Evolutionary conservation across 768 basidiomycete genomes (phyloP).

Genomic region (Lepiota brunneoincarnata): DNA sequence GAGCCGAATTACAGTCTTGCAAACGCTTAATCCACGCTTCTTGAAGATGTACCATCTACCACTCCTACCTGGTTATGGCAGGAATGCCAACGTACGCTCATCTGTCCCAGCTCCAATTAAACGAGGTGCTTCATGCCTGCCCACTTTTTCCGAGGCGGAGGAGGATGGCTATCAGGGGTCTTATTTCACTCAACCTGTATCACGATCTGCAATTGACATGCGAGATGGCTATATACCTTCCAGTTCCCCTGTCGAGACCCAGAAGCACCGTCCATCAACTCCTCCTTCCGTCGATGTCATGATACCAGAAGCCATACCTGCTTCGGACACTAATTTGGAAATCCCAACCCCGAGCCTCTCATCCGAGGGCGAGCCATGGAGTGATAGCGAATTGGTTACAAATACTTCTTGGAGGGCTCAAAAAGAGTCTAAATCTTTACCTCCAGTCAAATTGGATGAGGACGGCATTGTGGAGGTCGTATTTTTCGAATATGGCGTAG

Average conservation of each 20-base stretch:
- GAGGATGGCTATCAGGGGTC: slow-evolving; percentile 87
- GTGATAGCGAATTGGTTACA: background rate
- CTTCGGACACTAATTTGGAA: background rate
- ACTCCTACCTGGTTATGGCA: slow-evolving; percentile 87
- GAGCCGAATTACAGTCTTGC: slow-evolving; percentile 1
- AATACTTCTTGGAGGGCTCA: background rate
- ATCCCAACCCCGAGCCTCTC: background rate
- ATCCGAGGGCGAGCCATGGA: slow-evolving; percentile 5
- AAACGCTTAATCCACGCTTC: slow-evolving; percentile 7
- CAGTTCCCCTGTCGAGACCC: slow-evolving; percentile 38
- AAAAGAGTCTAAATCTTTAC: background rate
- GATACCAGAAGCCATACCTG: background rate
- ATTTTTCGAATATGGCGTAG: slow-evolving; percentile 87
- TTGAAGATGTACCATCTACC: slow-evolving; percentile 87
- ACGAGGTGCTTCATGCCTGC: slow-evolving; percentile 51
- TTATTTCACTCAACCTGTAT: slow-evolving; percentile 56
- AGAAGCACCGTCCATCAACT: slow-evolving; percentile 17
- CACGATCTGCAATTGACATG: slow-evolving; percentile 29
- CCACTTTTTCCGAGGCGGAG: slow-evolving; percentile 81
- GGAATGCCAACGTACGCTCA: slow-evolving; percentile 81
- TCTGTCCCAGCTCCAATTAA: slow-evolving; percentile 57
- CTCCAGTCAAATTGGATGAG: background rate
- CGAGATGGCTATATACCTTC: slow-evolving; percentile 67
- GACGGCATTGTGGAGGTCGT: slow-evolving; percentile 70
- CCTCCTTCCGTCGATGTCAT: background rate